phyloP scores from a whole-genome alignment of 345 rosid genomes.

The Combretum micranthum region DNA sequence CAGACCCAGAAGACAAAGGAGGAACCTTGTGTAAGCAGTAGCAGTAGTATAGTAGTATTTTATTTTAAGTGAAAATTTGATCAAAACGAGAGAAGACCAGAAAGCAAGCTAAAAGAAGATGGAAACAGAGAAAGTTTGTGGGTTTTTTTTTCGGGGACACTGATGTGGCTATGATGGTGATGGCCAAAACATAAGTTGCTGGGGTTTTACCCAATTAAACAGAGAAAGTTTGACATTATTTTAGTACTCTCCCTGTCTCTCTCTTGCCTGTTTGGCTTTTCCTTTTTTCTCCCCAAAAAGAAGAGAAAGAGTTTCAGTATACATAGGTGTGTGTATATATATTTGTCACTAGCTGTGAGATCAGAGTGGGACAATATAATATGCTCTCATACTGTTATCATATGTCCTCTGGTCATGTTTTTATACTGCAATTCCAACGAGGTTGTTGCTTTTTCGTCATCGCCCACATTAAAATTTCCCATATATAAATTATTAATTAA shows the following conservation, averaged over 20 bases:
- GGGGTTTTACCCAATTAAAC: constrained; percentile 10
- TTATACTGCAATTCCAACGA: too few species aligned
- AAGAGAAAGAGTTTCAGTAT: background rate
- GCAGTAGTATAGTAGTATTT: background rate
- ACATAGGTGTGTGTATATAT: too few species aligned
- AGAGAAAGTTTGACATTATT: constrained; percentile 14
- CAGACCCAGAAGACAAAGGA: constrained; percentile 12
- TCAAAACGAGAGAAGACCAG: background rate
- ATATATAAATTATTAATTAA: too few species aligned
- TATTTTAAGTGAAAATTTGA: too few species aligned
- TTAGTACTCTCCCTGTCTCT: background rate
- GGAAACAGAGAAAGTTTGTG: constrained; percentile 7
- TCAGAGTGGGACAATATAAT: constrained; percentile 1
- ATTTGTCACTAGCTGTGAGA: background rate
- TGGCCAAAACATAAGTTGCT: constrained; percentile 17
- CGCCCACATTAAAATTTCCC: too few species aligned
- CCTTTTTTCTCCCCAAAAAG: background rate
- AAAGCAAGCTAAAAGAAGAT: constrained; percentile 8
- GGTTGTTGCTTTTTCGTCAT: too few species aligned
- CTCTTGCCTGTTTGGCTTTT: background rate
- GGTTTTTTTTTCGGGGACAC: too few species aligned
- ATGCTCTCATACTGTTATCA: background rate
- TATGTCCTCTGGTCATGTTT: too few species aligned
- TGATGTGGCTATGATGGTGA: constrained; percentile 29
- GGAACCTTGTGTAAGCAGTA: background rate